Evolutionary conservation across 2,329 filamentous ascomycete species (phyloP).

Genomic region (Pestalotiopsis sp.): DNA sequence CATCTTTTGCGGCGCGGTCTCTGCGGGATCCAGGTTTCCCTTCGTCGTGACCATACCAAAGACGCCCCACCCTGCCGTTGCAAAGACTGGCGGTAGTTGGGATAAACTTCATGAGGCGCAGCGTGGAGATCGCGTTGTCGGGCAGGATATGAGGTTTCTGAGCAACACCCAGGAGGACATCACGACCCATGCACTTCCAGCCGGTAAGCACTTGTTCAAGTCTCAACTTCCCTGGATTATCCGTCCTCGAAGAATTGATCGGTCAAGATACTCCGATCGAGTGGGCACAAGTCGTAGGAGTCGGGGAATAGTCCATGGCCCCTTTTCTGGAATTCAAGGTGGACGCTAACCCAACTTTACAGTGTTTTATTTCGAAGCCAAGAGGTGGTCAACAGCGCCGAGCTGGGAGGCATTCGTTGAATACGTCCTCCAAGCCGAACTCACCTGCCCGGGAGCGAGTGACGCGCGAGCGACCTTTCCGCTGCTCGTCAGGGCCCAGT

Average conservation of each 20-base stretch:
- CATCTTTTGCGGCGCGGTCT: slow-evolving; percentile 8
- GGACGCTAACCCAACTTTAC: not conserved
- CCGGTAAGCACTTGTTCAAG: not conserved
- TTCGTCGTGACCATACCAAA: slow-evolving; percentile 12
- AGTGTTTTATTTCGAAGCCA: slow-evolving; percentile 10
- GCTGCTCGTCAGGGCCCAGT: slow-evolving; percentile 6
- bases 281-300: no score
- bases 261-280: no score
- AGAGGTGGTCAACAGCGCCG: not conserved
- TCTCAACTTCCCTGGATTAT: not conserved
- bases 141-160: not conserved
- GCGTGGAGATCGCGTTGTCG: not conserved
- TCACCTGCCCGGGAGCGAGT: slow-evolving; percentile 7
- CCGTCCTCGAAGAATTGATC: no score
- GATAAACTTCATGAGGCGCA: not conserved
- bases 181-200: slow-evolving; percentile 8
- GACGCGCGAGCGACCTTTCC: slow-evolving; percentile 3
- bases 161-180: slow-evolving; percentile 13
- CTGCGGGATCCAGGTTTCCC: not conserved
- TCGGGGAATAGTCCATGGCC: no score
- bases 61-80: slow-evolving; percentile 7
- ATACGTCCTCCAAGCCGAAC: slow-evolving; percentile 12
- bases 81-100: slow-evolving; percentile 12
- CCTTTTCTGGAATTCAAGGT: not conserved
- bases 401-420: slow-evolving; percentile 15